Conservation (phyloP, 345 rosid species). For the Corchorus olitorius region DNA sequence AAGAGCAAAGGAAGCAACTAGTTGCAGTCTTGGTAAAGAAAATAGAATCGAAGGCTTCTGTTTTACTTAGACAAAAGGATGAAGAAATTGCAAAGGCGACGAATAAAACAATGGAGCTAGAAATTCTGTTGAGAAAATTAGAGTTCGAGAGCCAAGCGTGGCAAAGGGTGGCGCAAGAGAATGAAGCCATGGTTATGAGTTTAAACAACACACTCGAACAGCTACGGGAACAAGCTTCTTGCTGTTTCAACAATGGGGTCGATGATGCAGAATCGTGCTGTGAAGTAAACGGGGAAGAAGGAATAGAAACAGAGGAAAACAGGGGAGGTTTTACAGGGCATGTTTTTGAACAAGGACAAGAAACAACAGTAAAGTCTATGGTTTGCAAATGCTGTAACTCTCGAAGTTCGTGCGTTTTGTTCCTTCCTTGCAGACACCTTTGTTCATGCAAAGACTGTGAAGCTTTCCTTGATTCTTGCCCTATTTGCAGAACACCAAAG, state of each 20-base stretch:
- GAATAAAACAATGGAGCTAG: constrained; percentile 55
- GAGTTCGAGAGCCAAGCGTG: constrained; percentile 63
- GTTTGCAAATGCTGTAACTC: constrained; percentile 58
- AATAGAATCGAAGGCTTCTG: constrained; percentile 41
- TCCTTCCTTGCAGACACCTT: constrained; percentile 94
- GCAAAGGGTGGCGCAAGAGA: constrained; percentile 62
- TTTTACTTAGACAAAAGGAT: constrained; percentile 56
- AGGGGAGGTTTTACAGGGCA: constrained; percentile 12
- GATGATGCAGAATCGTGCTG: constrained; percentile 66
- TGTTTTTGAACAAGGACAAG: background rate
- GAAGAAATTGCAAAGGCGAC: constrained; percentile 57
- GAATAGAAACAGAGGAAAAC: constrained; percentile 16
- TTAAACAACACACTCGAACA: constrained; percentile 56
- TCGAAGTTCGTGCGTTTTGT: constrained; percentile 61
- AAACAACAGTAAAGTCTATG: background rate
- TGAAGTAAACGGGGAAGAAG: constrained; percentile 26
- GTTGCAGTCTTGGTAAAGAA: constrained; percentile 36
- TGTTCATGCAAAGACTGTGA: constrained; percentile 73
- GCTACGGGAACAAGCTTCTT: constrained; percentile 40
- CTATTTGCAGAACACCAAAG: constrained; percentile 67
- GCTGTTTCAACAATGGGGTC: constrained; percentile 34
- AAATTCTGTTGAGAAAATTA: constrained; percentile 48
- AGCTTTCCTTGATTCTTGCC: constrained; percentile 59
- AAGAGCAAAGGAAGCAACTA: constrained; percentile 63
- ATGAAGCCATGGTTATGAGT: constrained; percentile 52